Percentiles rank a stretch among this genome's conserved stretches.
Conservation (phyloP, 2,329 filamentous ascomycete genomes). For the Byssothecium circinans region DNA sequence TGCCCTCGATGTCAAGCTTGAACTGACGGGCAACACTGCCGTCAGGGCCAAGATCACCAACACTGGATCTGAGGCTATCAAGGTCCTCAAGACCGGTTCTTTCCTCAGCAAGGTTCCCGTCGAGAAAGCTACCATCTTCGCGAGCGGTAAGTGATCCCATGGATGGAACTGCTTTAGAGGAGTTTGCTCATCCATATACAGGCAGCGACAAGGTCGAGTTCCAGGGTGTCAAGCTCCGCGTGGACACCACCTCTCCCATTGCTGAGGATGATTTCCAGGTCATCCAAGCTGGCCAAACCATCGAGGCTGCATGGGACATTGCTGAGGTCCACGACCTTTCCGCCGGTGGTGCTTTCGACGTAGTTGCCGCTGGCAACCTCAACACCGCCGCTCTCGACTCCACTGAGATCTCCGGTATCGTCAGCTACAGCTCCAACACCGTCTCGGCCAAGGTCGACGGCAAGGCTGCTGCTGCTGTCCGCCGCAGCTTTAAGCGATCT, state of each 20-base stretch:
- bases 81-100: slow-evolving; percentile 54
- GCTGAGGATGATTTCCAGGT: slow-evolving; percentile 54
- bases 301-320: slow-evolving; percentile 56
- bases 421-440: slow-evolving; percentile 60
- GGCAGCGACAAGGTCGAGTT: slow-evolving; percentile 49
- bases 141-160: slow-evolving; percentile 45
- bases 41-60: slow-evolving; percentile 57
- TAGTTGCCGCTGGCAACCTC: slow-evolving; percentile 58
- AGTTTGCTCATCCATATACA: slow-evolving; percentile 10
- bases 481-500: slow-evolving; percentile 54
- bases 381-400: slow-evolving; percentile 56
- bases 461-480: slow-evolving; percentile 52
- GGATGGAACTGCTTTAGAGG: too few species aligned
- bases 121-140: slow-evolving; percentile 54
- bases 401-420: slow-evolving; percentile 55
- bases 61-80: slow-evolving; percentile 50
- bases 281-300: slow-evolving; percentile 48
- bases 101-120: slow-evolving; percentile 53
- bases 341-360: slow-evolving; percentile 53
- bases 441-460: slow-evolving; percentile 59
- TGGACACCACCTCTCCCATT: slow-evolving; percentile 47
- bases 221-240: slow-evolving; percentile 53
- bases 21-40: slow-evolving; percentile 52
- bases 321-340: slow-evolving; percentile 57
- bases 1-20: slow-evolving; percentile 41